A percentile compares a stretch with the other conserved stretches of the same genome.
Evolutionary conservation across 2,329 filamentous ascomycete genomes (phyloP).

Genomic region (Hypoxylon sp.): DNA sequence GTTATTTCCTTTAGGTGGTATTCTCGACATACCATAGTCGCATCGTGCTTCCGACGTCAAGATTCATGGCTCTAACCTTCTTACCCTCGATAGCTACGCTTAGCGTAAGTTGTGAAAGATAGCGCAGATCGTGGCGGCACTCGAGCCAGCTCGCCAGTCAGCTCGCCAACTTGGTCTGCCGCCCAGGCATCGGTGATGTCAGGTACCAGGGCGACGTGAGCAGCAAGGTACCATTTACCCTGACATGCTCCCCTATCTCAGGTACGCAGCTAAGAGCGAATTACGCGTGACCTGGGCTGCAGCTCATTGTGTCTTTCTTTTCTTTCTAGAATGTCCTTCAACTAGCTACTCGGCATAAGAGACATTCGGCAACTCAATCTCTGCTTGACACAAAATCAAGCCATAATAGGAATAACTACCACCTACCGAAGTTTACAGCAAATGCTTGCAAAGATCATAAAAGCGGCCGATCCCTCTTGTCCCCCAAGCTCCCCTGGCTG

Average conservation of each 20-base stretch:
- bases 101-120: slow-evolving; percentile 6
- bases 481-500: slow-evolving; percentile 15
- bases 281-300: not conserved
- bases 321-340: not conserved
- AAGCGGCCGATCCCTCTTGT: slow-evolving; percentile 5
- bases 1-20: slow-evolving; percentile 8
- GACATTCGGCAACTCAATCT: too few species aligned
- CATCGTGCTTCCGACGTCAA: slow-evolving; percentile 16
- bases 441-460: not conserved
- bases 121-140: slow-evolving; percentile 22
- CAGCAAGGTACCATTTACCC: slow-evolving; percentile 28
- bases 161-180: slow-evolving; percentile 24
- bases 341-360: too few species aligned
- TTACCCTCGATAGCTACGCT: slow-evolving; percentile 6
- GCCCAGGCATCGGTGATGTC: slow-evolving; percentile 30
- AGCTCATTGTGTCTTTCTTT: not conserved
- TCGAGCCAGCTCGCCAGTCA: too few species aligned
- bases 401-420: too few species aligned
- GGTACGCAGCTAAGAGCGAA: not conserved
- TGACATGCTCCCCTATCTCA: not conserved
- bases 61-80: slow-evolving; percentile 1
- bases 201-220: slow-evolving; percentile 27
- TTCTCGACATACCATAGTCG: slow-evolving; percentile 3
- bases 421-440: too few species aligned
- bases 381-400: too few species aligned